Evolutionary conservation across 371 early-diverging fungal species (phyloP), one percentile per base, ranked within the genome.

Genomic region (Basidiobolus meristosporus): DNA sequence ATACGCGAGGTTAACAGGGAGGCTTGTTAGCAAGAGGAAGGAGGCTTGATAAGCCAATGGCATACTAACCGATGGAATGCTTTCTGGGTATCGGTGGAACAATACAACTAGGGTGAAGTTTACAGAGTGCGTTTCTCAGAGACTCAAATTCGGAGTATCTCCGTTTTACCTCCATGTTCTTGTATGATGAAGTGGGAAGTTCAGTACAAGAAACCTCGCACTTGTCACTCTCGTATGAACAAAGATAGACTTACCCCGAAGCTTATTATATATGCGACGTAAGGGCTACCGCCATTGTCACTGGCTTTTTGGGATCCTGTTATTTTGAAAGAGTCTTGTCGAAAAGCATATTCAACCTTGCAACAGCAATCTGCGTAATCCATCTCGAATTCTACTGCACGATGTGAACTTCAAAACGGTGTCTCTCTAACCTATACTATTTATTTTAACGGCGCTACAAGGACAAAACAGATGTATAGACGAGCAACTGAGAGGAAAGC

Each of bases 81-180:
- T 95, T 92, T 43, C 85, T 90, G 7, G 97, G 97, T 47, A 96
- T 90, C 30, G 91, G 91, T 14, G 97, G 92, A 14, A 93, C 72
- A 21, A 89, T 65, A 7, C 76, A 46, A 1, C 76, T 73, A 12
- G 91, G 92, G 52, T 91, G 78, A 32, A 83, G 64, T 30, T 67
- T 57, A 21, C 63, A 55, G 38, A 96, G 63, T 11, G 70, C 59
- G 31, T 59, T 72, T 40, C 87, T 65, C 38, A 96, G 60, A 11
- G 82, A 72, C 51, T 90, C 92, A 49, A 96, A 96, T 46, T 96
- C 97, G 31, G 89, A 87, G 56, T 96, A 96, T 30, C 97, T 70
- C 44, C 87, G 72, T 46, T 68, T 63, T 26, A 65, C 68, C 43
- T 68, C 67, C 36, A 58, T 62, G 31, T 66, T 62, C 65, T 74